These are phyloP conservation scores for Boletus speciosus DNA, from an alignment of 768 basidiomycete species.

Conservation along the genomic window DNA sequence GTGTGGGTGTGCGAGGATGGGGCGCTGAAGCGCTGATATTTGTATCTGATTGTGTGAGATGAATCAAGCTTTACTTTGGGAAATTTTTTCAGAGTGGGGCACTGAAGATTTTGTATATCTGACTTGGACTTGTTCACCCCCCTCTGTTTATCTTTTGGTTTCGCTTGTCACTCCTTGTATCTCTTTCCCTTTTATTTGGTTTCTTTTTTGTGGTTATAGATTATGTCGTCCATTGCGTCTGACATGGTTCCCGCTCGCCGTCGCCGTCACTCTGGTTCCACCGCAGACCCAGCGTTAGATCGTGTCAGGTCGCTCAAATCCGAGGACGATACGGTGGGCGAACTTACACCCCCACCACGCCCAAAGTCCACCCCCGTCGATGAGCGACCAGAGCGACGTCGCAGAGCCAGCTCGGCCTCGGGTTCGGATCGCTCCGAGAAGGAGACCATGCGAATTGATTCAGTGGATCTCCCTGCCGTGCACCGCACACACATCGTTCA, in stretches of 20 bases:
- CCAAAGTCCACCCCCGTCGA: conserved; percentile 71
- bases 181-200: not conserved
- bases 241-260: conserved; percentile 35
- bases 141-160: not conserved
- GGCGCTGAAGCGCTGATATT: conserved; percentile 1
- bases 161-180: conserved; percentile 1
- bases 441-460: conserved; percentile 33
- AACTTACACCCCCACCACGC: conserved; percentile 53
- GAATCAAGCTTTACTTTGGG: not conserved
- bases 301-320: conserved; percentile 12
- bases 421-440: conserved; percentile 34
- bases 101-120: not conserved
- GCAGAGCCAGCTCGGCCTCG: conserved; percentile 41
- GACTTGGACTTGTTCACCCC: not conserved
- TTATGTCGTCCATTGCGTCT: conserved; percentile 17
- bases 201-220: not conserved
- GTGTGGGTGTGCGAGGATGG: not conserved
- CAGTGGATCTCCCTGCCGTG: not conserved
- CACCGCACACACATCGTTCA: not conserved
- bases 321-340: conserved; percentile 20
- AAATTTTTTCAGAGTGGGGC: conserved; percentile 10
- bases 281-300: conserved; percentile 34
- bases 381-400: conserved; percentile 50
- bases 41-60: conserved; percentile 22
- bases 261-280: conserved; percentile 63